Evolutionary conservation across 495 filamentous ascomycete species (phyloP).

Genomic region (Entonaema liquescens): DNA sequence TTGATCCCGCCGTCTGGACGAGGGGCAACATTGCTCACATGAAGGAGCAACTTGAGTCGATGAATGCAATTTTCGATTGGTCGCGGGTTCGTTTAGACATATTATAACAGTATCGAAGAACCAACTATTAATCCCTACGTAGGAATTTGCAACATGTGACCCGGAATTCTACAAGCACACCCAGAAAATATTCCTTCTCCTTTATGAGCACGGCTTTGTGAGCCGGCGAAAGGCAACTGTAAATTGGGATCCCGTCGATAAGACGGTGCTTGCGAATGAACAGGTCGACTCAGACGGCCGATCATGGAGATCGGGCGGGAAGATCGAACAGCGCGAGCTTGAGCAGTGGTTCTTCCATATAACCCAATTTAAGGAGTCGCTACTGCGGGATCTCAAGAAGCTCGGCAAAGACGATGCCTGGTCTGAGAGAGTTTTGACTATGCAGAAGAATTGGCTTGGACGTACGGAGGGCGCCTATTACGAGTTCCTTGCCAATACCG

Average conservation of each 20-base stretch:
- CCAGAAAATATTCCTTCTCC: slow-evolving; percentile 80
- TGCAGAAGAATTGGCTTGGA: slow-evolving; percentile 92
- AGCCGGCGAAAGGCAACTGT: slow-evolving; percentile 83
- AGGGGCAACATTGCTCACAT: slow-evolving; percentile 79
- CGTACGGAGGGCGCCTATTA: slow-evolving; percentile 76
- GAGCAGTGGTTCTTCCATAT: slow-evolving; percentile 94
- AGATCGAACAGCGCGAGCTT: slow-evolving; percentile 79
- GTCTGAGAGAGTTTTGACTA: slow-evolving; percentile 81
- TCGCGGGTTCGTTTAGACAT: slow-evolving; percentile 66
- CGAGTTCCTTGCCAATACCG: slow-evolving; percentile 62
- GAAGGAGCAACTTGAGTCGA: slow-evolving; percentile 79
- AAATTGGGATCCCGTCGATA: slow-evolving; percentile 90
- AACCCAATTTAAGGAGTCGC: slow-evolving; percentile 76
- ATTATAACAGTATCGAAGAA: slow-evolving; percentile 5
- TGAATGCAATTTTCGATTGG: slow-evolving; percentile 87
- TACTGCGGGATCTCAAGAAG: slow-evolving; percentile 75
- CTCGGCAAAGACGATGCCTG: slow-evolving; percentile 70
- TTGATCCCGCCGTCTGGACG: slow-evolving; percentile 83
- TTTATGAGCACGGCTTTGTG: slow-evolving; percentile 75
- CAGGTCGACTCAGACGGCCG: slow-evolving; percentile 84
- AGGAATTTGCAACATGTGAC: slow-evolving; percentile 86
- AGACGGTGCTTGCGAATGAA: slow-evolving; percentile 90
- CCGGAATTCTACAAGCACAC: slow-evolving; percentile 90
- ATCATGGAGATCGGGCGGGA: slow-evolving; percentile 88
- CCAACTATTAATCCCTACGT: slow-evolving; percentile 26